Evolutionary conservation across 2,329 filamentous ascomycete species (phyloP), one percentile per base, ranked within the genome.

Genomic region (Taxawa tesnikishii): DNA sequence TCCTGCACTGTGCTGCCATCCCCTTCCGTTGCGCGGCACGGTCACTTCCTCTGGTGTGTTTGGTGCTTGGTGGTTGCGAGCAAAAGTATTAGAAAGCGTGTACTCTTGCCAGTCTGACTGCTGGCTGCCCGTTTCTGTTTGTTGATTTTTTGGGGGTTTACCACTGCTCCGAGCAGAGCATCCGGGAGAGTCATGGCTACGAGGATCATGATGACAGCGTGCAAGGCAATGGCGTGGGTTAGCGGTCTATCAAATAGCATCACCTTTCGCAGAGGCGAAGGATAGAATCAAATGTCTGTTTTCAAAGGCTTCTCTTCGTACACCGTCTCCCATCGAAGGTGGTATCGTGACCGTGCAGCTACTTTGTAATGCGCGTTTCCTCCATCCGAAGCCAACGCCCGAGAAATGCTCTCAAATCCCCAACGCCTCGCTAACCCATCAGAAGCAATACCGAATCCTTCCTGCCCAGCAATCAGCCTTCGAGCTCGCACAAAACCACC

Each of bases 281-380:
- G 34, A 9, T 37, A 37, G 34, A 37, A 37, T 25, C 28, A 32
- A 23, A 23, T n/a, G n/a, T n/a, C n/a, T n/a, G n/a, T n/a, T n/a
- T n/a, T n/a, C n/a, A n/a, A n/a, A n/a, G n/a, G n/a, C n/a, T n/a
- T n/a, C n/a, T n/a, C n/a, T n/a, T n/a, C n/a, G n/a, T n/a, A n/a
- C n/a, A n/a, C n/a, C n/a, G n/a, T n/a, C n/a, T n/a, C n/a, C n/a
- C n/a, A n/a, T n/a, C n/a, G n/a, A n/a, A n/a, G n/a, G n/a, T n/a
- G n/a, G n/a, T n/a, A n/a, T n/a, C n/a, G n/a, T n/a, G n/a, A n/a
- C n/a, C n/a, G n/a, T n/a, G n/a, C n/a, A n/a, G n/a, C n/a, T n/a
- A n/a, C n/a, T n/a, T n/a, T n/a, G n/a, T n/a, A n/a, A n/a, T n/a
- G n/a, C n/a, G n/a, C n/a, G n/a, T n/a, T n/a, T n/a, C n/a, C n/a